Conservation (phyloP, 2,329 filamentous ascomycete genomes). For the Arthrobotrys musiformis region DNA sequence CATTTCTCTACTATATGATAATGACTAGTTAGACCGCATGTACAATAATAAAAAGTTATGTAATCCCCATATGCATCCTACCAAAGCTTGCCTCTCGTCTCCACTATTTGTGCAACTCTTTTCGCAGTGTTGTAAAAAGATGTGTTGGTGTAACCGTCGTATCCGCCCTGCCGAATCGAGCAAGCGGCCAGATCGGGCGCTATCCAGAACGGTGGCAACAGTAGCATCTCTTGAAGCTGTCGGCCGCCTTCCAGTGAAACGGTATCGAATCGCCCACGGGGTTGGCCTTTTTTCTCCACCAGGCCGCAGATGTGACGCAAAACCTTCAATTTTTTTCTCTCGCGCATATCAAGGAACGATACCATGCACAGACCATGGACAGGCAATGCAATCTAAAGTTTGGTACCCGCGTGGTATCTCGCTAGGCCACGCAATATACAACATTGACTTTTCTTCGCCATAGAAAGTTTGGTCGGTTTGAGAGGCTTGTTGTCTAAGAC, state of each 20-base stretch:
- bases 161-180: slow-evolving; percentile 54
- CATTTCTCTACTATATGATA: background rate
- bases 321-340: slow-evolving; percentile 7
- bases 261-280: slow-evolving; percentile 47
- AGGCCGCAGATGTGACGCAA: slow-evolving; percentile 34
- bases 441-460: slow-evolving; percentile 8
- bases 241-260: slow-evolving; percentile 39
- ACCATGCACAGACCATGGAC: slow-evolving; percentile 2
- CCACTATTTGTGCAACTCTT: slow-evolving; percentile 42
- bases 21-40: background rate
- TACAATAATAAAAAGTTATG: background rate
- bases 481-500: slow-evolving; percentile 25
- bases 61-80: slow-evolving; percentile 14
- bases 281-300: background rate
- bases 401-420: slow-evolving; percentile 5
- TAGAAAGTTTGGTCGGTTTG: slow-evolving; percentile 4
- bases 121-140: slow-evolving; percentile 34
- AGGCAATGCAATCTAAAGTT: background rate
- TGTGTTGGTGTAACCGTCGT: slow-evolving; percentile 56
- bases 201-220: slow-evolving; percentile 35
- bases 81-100: slow-evolving; percentile 1
- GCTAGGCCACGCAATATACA: slow-evolving; percentile 13
- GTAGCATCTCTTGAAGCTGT: slow-evolving; percentile 30
- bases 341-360: background rate
- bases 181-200: background rate